Base-by-base conservation (phyloP, 2,329 filamentous ascomycete species). In the Fusarium sp. region DNA sequence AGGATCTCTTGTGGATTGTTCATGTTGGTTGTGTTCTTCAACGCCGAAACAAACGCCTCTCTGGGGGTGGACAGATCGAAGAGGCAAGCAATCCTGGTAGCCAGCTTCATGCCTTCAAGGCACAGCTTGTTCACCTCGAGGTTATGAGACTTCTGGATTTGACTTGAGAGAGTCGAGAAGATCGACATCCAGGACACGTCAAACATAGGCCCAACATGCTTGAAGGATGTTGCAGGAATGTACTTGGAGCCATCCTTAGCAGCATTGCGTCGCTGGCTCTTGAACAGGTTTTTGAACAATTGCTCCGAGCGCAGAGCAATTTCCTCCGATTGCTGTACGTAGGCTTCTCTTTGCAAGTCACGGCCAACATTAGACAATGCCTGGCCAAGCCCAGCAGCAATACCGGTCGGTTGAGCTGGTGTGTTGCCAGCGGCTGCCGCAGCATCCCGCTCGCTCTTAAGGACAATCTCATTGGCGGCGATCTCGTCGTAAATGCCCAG, bases 131-230 rank as follows among this genome's bases (percentile, higher is more conserved):
- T 95, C 15, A 96, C 93, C 72, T 98, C 94, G 6, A 97, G 85
- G 75, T 98, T 98, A 73, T 97, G 93, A 0, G 94, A 92, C 77
- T 97, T 95, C 74, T 98, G 96, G 78, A 96, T 95, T 73, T 97
- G 93, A 53, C 93, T 95, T 2, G 95, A 98, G 28, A 99, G 87
- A 0, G 95, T 95, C 6, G 95, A 98, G 76, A 99, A 92, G 80
- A 98, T 97, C 10, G 95, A 97, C 95, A 98, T 99, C 96, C 96
- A 99, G 0, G 94, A 97, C 27, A 97, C 94, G 75, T 97, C 95
- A 77, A 99, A 98, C 96, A 99, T 99, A 1, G 96, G 94, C 0
- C 96, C 96, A 52, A 98, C 93, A 79, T 99, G 96, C 74, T 94
- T 95, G 78, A 94, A 95, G 0, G 95, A 98, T 2, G 94, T 96